A percentile compares a stretch with the other conserved stretches of the same genome.
These are phyloP conservation scores for Colletotrichum liriopes DNA, from an alignment of 2,329 filamentous ascomycete genomes.

Conservation along the genomic window DNA sequence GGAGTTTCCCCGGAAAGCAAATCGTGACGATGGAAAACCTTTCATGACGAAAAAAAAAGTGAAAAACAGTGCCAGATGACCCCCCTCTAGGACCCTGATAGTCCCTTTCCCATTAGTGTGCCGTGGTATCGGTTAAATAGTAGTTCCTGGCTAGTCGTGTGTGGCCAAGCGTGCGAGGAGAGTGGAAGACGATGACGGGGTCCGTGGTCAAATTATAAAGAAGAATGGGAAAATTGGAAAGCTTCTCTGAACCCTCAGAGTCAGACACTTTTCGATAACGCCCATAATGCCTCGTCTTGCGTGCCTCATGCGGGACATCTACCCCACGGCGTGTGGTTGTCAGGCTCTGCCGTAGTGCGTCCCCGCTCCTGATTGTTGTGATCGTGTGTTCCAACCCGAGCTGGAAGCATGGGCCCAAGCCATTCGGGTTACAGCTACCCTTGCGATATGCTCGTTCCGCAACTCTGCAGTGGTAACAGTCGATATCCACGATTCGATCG, in stretches of 20 bases:
- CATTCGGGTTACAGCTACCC: not conserved
- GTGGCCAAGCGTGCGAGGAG: not conserved
- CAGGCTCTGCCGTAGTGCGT: not conserved
- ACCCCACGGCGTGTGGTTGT: not conserved
- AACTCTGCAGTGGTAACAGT: not conserved
- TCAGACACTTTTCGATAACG: not conserved
- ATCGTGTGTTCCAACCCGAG: not conserved
- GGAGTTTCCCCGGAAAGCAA: not conserved
- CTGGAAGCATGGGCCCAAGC: not conserved
- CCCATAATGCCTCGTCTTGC: not conserved
- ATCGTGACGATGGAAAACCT: not conserved
- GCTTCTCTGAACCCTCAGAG: not conserved
- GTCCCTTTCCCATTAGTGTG: slow-evolving; percentile 26
- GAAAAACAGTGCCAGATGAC: not conserved
- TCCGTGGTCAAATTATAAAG: not conserved
- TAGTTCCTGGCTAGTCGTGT: not conserved
- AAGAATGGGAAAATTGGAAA: not conserved
- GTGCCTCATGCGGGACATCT: not conserved
- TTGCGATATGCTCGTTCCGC: not conserved
- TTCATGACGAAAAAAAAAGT: not conserved
- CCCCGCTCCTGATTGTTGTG: not conserved
- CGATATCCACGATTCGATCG: not conserved
- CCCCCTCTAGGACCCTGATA: slow-evolving; percentile 25
- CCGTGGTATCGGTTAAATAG: slow-evolving; percentile 20
- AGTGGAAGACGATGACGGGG: not conserved